A percentile compares a stretch with the other conserved stretches of the same genome.
phyloP scores from a whole-genome alignment of 495 filamentous ascomycete genomes.

The Penicillium tannophilum region DNA sequence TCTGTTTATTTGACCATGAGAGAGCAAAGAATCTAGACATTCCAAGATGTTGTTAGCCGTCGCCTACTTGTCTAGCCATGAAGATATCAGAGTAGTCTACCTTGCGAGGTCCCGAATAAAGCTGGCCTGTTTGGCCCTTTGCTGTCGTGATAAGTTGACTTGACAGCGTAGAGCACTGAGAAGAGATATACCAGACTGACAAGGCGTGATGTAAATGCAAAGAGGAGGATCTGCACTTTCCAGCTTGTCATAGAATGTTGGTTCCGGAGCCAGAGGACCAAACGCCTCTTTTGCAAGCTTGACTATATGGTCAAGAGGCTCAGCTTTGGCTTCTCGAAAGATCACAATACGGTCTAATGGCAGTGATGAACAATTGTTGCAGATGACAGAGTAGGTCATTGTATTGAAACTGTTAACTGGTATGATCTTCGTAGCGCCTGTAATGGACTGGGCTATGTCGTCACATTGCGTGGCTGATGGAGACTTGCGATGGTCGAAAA shows the following conservation, averaged over 20 bases:
- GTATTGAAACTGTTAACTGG: not conserved
- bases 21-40: conserved; percentile 6
- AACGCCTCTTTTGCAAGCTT: not conserved
- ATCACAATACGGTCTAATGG: not conserved
- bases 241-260: not conserved
- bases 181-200: not conserved
- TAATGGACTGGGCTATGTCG: not conserved
- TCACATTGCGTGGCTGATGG: conserved; percentile 6
- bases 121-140: not conserved
- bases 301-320: conserved; percentile 1
- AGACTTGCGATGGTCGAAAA: conserved; percentile 4
- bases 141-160: not conserved
- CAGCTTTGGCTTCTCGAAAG: conserved; percentile 2
- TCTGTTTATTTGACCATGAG: not conserved
- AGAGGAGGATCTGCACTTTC: conserved; percentile 1
- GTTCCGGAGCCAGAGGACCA: not conserved
- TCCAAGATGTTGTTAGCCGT: too few species aligned
- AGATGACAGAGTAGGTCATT: conserved; percentile 7
- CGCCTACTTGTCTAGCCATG: too few species aligned
- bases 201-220: conserved; percentile 5
- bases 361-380: not conserved
- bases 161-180: not conserved
- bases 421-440: conserved; percentile 1
- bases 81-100: too few species aligned
- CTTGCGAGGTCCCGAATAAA: conserved; percentile 7